Evolutionary conservation across 371 early-diverging fungal species (phyloP), one percentile per base, ranked within the genome.

Genomic region (Zychaea mexicana): DNA sequence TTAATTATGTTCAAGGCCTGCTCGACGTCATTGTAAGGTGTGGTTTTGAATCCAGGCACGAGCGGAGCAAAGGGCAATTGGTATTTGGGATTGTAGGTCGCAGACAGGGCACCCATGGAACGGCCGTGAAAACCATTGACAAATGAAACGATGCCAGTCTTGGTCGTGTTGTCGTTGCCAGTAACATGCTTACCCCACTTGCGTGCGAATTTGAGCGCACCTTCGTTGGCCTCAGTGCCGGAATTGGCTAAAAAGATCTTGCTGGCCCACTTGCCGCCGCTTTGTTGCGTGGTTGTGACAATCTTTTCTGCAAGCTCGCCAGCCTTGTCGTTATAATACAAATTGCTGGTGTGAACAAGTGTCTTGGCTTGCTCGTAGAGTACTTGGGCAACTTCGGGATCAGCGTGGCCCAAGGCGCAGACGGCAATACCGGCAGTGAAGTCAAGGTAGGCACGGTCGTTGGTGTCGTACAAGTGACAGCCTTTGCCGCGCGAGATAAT

Each of bases 61-160:
- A 97, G 79, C 24, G 98, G 98, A 47, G 84, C 75, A 72, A 96
- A 98, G 0, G 97, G 96, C 46, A 81, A 76, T 76, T 97, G 97
- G 72, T 98, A 97, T 76, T 96, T 97, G 13, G 86, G 84, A 52
- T 89, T 92, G 22, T 91, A 90, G 0, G 98, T 98, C 13, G 94
- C 95, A 9, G 94, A 92, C 32, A 98, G 83, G 0, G 97, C 92
- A 7, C 97, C 97, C 88, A 97, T 86, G 27, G 95, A 87, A 26
- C 98, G 93, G 63, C 98, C 98, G 72, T 98, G 97, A 84, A 98
- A 98, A 5, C 91, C 96, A 64, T 94, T 87, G 10, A 74, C 82
- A 70, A 96, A 98, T 36, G 92, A 89, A 5, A 96, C 84, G 47
- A 96, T 78, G 31, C 86, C 84, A 62, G 78, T 73, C 65, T 82